A percentile compares a stretch with the other conserved stretches of the same genome.
Evolutionary conservation across 495 filamentous ascomycete genomes (phyloP).

Genomic region (Chlorociboria aeruginascens): DNA sequence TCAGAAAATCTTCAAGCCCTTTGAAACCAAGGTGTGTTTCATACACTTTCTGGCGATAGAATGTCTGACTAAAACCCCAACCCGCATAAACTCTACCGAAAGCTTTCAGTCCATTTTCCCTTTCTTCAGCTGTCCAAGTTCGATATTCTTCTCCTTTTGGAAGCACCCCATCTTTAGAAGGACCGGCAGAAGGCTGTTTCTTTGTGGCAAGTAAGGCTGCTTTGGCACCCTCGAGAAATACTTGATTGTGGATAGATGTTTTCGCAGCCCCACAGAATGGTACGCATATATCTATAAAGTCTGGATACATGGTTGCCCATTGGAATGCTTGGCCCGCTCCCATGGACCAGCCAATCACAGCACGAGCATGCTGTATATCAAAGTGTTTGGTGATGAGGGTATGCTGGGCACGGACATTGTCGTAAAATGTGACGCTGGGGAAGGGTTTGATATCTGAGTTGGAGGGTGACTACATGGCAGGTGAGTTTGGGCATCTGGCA

Average conservation of each 20-base stretch:
- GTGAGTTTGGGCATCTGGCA: too few species aligned
- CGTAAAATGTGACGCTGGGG: conserved; percentile 50
- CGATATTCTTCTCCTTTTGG: conserved; percentile 28
- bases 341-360: conserved; percentile 63
- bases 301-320: conserved; percentile 61
- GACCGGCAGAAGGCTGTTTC: conserved; percentile 36
- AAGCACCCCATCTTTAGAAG: conserved; percentile 27
- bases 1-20: conserved; percentile 56
- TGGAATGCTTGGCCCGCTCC: conserved; percentile 56
- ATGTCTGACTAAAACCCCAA: conserved; percentile 65
- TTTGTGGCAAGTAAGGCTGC: conserved; percentile 51
- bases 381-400: conserved; percentile 51
- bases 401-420: conserved; percentile 60
- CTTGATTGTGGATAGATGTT: conserved; percentile 59
- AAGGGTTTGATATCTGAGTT: conserved; percentile 42
- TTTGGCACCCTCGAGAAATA: conserved; percentile 64
- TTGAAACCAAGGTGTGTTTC: conserved; percentile 47
- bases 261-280: conserved; percentile 60
- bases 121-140: conserved; percentile 44
- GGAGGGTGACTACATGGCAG: conserved; percentile 37
- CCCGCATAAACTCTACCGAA: conserved; percentile 63
- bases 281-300: conserved; percentile 52
- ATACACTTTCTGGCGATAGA: conserved; percentile 56
- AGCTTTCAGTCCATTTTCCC: conserved; percentile 50
- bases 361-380: conserved; percentile 46